These are phyloP conservation scores for Pseudozyma hubeiensis DNA, from an alignment of 1,284 basidiomycete species.

Conservation along the genomic window DNA sequence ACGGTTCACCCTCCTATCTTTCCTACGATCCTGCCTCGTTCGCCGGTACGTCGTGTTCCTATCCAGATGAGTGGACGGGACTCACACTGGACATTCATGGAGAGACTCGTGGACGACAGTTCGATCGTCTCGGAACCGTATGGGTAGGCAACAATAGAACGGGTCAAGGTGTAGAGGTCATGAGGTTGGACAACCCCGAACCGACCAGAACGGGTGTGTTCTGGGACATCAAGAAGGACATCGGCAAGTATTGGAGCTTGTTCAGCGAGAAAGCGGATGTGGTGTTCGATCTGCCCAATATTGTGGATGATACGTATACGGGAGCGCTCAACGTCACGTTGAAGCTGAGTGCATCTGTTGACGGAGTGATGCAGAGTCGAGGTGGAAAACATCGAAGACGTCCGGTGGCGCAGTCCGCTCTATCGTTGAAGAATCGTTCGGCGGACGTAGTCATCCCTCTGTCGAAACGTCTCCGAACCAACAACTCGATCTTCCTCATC, in stretches of 20 bases:
- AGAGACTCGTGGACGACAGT: slow-evolving; percentile 45
- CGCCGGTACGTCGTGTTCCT: slow-evolving; percentile 19
- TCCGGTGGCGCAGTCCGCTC: background rate
- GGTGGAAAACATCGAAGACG: background rate
- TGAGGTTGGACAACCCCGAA: slow-evolving; percentile 57
- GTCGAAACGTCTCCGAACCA: slow-evolving; percentile 26
- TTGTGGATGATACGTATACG: slow-evolving; percentile 54
- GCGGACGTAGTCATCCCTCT: slow-evolving; percentile 44
- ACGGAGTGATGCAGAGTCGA: background rate
- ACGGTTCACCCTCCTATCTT: slow-evolving; percentile 39
- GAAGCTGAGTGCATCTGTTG: slow-evolving; percentile 26
- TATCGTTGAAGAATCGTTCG: slow-evolving; percentile 19
- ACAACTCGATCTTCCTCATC: slow-evolving; percentile 39
- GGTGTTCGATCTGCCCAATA: slow-evolving; percentile 57
- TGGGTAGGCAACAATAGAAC: slow-evolving; percentile 33
- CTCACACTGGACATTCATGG: slow-evolving; percentile 43
- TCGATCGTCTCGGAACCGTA: slow-evolving; percentile 52
- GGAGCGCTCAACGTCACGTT: slow-evolving; percentile 47
- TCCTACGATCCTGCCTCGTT: slow-evolving; percentile 21
- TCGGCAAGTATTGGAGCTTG: slow-evolving; percentile 47
- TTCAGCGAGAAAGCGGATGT: slow-evolving; percentile 30
- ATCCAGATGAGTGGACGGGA: slow-evolving; percentile 38
- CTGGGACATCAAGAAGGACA: slow-evolving; percentile 50
- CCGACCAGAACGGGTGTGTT: slow-evolving; percentile 44
- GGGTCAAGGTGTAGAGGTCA: slow-evolving; percentile 51